A percentile compares a stretch with the other conserved stretches of the same genome.
phyloP scores from a whole-genome alignment of 176 grass and related monocot species.

The maize (Zea mays) region DNA sequence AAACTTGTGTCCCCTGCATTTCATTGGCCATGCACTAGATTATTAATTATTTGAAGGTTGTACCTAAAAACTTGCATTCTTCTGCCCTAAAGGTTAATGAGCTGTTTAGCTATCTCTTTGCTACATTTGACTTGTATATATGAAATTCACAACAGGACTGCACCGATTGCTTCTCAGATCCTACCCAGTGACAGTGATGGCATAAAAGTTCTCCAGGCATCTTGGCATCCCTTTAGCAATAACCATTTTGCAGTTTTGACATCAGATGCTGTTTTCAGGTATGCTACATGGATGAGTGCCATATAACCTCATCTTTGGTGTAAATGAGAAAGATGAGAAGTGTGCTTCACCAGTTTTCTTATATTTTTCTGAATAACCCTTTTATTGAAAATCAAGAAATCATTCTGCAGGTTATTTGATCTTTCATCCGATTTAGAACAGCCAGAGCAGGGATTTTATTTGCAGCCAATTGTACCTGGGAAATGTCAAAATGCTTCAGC shows the following conservation, averaged over 20 bases:
- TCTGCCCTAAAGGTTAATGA: conserved; percentile 26
- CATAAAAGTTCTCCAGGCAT: conserved; percentile 75
- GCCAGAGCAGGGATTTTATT: conserved; percentile 87
- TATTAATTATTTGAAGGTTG: conserved; percentile 28
- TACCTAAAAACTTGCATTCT: not conserved
- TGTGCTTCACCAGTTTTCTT: conserved; percentile 3
- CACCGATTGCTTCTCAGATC: conserved; percentile 72
- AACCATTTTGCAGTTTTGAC: conserved; percentile 84
- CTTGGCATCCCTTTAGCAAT: conserved; percentile 84
- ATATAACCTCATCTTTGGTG: not conserved
- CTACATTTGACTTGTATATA: conserved; percentile 31
- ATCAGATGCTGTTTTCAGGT: conserved; percentile 95
- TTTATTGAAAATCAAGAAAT: conserved; percentile 33
- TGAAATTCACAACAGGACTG: conserved; percentile 58
- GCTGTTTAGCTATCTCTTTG: not conserved
- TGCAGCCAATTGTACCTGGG: conserved; percentile 73
- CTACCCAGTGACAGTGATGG: conserved; percentile 64
- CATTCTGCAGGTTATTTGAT: conserved; percentile 82
- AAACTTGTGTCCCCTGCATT: not conserved
- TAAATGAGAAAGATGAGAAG: conserved; percentile 14
- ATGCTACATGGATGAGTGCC: conserved; percentile 18
- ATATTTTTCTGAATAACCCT: not conserved
- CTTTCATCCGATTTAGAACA: conserved; percentile 75
- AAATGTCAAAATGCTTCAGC: conserved; percentile 73
- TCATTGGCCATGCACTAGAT: conserved; percentile 10